Percentiles rank a stretch among this genome's conserved stretches.
These are phyloP conservation scores for Betula pendula DNA, from an alignment of 306 rosid species.

Conservation along the genomic window DNA sequence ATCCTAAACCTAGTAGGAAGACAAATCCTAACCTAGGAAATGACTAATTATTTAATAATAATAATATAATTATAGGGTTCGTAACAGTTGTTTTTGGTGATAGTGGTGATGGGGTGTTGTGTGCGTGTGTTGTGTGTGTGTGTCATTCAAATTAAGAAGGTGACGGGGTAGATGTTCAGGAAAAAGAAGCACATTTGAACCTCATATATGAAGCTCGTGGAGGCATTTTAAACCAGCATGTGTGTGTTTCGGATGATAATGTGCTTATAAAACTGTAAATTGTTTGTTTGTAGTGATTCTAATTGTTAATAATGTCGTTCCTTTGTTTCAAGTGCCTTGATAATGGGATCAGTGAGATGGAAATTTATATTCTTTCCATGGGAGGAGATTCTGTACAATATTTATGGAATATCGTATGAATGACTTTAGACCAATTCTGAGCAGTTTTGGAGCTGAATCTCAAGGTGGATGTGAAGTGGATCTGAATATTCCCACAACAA, in stretches of 20 bases:
- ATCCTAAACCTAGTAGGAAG: too few relatives aligned
- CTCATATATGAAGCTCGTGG: not conserved
- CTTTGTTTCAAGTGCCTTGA: conserved; percentile 18
- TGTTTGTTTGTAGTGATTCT: not conserved
- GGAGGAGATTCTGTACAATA: conserved; percentile 2
- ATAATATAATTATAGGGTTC: too few relatives aligned
- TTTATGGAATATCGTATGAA: conserved; percentile 14
- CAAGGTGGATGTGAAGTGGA: conserved; percentile 23
- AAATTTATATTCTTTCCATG: not conserved
- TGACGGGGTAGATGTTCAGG: not conserved
- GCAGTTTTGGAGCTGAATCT: conserved; percentile 18
- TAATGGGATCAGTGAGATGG: conserved; percentile 19
- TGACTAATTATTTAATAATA: too few relatives aligned
- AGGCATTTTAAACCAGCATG: not conserved
- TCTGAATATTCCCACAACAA: conserved; percentile 28
- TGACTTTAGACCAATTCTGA: not conserved
- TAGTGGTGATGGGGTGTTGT: too few relatives aligned
- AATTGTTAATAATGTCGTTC: not conserved
- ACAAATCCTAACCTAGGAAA: too few relatives aligned
- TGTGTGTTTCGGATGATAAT: not conserved
- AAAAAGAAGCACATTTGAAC: not conserved
- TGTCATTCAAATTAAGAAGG: not conserved
- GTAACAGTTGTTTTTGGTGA: too few relatives aligned
- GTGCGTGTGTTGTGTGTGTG: too few relatives aligned
- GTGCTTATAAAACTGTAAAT: not conserved